Conservation (phyloP, 768 basidiomycete species). For the Termitomyces sp. region DNA sequence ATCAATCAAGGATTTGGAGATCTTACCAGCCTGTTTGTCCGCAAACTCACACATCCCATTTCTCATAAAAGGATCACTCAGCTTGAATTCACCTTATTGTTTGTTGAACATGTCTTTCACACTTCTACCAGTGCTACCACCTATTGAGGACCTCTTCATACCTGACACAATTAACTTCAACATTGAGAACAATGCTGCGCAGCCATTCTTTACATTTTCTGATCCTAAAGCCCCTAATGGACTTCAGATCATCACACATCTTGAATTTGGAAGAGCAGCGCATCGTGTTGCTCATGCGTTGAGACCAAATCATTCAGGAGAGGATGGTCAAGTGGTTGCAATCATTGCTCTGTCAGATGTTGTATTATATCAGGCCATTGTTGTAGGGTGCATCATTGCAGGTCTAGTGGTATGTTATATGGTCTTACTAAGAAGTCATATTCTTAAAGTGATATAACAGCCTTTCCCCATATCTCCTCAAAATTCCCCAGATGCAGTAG, state of each 20-base stretch:
- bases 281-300: slow-evolving; percentile 32
- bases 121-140: not conserved
- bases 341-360: slow-evolving; percentile 23
- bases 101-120: too few relatives aligned
- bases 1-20: too few relatives aligned
- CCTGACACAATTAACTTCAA: slow-evolving; percentile 21
- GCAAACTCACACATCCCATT: too few relatives aligned
- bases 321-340: slow-evolving; percentile 22
- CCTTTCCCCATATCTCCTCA: slow-evolving; percentile 27
- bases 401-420: slow-evolving; percentile 11
- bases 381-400: slow-evolving; percentile 26
- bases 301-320: slow-evolving; percentile 21
- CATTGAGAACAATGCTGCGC: slow-evolving; percentile 14
- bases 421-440: not conserved
- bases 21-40: too few relatives aligned
- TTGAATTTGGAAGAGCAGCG: slow-evolving; percentile 36
- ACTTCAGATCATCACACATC: slow-evolving; percentile 22
- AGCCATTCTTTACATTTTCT: slow-evolving; percentile 16
- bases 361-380: slow-evolving; percentile 31
- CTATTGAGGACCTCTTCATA: not conserved
- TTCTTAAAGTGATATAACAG: not conserved
- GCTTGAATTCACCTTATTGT: too few relatives aligned
- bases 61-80: too few relatives aligned
- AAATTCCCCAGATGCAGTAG: slow-evolving; percentile 30
- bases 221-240: slow-evolving; percentile 8